A percentile compares a stretch with the other conserved stretches of the same genome.
phyloP scores from a whole-genome alignment of 2,329 filamentous ascomycete species.

The Ophiostoma australiae region DNA sequence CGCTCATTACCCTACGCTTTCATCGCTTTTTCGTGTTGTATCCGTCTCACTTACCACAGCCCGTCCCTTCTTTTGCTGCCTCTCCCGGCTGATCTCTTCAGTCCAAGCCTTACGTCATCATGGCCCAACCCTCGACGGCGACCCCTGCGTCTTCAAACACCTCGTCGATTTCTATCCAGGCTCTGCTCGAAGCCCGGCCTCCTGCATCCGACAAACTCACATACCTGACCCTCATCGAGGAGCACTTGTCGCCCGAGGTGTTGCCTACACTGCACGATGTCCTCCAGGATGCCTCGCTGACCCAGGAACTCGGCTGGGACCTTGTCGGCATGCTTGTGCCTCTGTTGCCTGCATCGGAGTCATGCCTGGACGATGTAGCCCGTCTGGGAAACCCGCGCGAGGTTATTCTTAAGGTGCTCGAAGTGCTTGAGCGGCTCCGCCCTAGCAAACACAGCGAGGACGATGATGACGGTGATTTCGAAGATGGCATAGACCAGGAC shows the following conservation, averaged over 20 bases:
- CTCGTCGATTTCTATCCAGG: conserved; percentile 41
- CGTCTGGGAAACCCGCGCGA: conserved; percentile 74
- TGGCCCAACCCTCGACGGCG: conserved; percentile 10
- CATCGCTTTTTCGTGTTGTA: background rate
- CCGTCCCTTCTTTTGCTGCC: background rate
- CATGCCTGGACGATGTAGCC: conserved; percentile 69
- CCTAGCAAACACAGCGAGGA: conserved; percentile 37
- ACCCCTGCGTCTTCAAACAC: background rate
- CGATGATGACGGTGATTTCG: conserved; percentile 33
- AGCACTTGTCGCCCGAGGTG: conserved; percentile 62
- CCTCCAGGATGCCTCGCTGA: conserved; percentile 58
- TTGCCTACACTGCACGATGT: conserved; percentile 62
- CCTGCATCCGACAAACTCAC: conserved; percentile 63
- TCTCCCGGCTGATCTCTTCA: background rate
- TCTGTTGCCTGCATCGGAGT: conserved; percentile 61
- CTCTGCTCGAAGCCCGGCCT: conserved; percentile 47
- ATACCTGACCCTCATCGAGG: conserved; percentile 72
- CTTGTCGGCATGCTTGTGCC: conserved; percentile 69
- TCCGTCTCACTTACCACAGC: background rate
- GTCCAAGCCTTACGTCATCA: conserved; percentile 14
- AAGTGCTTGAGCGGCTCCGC: conserved; percentile 59
- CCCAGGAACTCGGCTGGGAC: conserved; percentile 78
- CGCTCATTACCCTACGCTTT: background rate
- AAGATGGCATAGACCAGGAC: conserved; percentile 30
- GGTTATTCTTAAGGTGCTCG: conserved; percentile 74